These are phyloP conservation scores for Mesembryanthemum crystallinum DNA, from an alignment of 148 eudicot genomes.

Conservation along the genomic window DNA sequence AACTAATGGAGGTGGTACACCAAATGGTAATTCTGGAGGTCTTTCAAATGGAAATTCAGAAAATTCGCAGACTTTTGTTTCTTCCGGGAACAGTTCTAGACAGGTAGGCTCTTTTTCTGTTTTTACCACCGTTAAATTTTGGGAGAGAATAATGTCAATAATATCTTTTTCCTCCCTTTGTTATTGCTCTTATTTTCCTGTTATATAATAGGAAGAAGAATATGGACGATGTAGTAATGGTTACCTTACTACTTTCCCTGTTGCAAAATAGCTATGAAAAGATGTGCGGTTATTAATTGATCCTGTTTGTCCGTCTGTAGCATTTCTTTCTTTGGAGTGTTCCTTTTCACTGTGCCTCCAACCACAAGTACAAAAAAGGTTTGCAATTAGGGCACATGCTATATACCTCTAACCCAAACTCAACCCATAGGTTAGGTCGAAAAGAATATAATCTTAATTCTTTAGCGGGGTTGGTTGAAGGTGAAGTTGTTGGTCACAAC, in stretches of 20 bases:
- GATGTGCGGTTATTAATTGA: not conserved
- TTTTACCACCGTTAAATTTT: not conserved
- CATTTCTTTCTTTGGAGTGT: not conserved
- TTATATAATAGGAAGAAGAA: not conserved
- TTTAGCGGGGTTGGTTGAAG: too few species aligned
- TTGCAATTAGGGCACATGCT: not conserved
- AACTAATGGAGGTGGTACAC: constrained; percentile 41
- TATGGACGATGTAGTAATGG: not conserved
- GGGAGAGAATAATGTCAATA: not conserved
- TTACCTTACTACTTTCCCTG: not conserved
- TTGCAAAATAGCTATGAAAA: not conserved
- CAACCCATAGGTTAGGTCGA: too few species aligned
- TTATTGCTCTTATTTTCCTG: not conserved
- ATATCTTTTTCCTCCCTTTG: not conserved
- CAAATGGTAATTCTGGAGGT: constrained; percentile 39
- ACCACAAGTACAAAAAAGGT: not conserved
- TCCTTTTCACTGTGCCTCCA: not conserved
- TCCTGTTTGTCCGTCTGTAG: not conserved
- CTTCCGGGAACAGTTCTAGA: constrained; percentile 43
- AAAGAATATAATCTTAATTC: too few species aligned
- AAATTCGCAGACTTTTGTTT: constrained; percentile 41
- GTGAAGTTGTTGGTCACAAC: too few species aligned
- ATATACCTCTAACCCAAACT: too few species aligned
- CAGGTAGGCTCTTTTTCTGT: constrained; percentile 40
- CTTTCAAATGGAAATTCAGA: constrained; percentile 59